These are phyloP conservation scores for Apocynum venetum DNA, from an alignment of 257 asterid genomes.

Conservation along the genomic window DNA sequence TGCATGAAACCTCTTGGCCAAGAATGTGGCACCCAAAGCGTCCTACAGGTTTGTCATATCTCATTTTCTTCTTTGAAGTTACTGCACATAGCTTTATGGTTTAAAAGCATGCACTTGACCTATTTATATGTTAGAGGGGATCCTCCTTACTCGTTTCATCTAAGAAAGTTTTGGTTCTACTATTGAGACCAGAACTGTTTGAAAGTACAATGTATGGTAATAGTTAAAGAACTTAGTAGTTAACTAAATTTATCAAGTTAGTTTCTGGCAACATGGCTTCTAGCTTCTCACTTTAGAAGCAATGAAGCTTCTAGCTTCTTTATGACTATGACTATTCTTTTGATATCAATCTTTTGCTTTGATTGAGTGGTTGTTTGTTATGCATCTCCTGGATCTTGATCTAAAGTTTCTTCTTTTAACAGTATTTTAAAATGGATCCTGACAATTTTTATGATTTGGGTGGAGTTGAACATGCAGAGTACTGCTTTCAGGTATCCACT, in stretches of 20 bases:
- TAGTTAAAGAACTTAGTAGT: no score
- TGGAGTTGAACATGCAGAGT: constrained; percentile 72
- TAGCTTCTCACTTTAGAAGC: neutral
- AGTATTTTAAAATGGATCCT: constrained; percentile 94
- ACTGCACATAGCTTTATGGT: neutral
- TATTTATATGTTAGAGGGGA: no score
- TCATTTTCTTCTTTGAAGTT: neutral
- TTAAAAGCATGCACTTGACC: neutral
- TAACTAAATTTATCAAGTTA: no score
- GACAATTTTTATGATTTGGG: constrained; percentile 61
- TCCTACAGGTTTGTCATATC: constrained; percentile 66
- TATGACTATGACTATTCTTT: neutral
- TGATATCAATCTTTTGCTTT: neutral
- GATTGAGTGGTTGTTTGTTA: constrained; percentile 14
- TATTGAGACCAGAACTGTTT: no score
- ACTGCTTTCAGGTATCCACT: constrained; percentile 77
- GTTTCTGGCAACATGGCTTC: neutral
- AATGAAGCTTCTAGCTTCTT: no score
- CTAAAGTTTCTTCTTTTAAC: constrained; percentile 14
- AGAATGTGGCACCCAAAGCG: constrained; percentile 96
- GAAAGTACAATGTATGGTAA: no score
- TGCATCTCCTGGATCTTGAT: neutral
- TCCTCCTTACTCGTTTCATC: neutral
- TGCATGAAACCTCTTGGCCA: constrained; percentile 97
- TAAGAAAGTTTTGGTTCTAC: neutral